phyloP scores from a whole-genome alignment of 2,329 filamentous ascomycete species.

The Sporothrix mexicana region DNA sequence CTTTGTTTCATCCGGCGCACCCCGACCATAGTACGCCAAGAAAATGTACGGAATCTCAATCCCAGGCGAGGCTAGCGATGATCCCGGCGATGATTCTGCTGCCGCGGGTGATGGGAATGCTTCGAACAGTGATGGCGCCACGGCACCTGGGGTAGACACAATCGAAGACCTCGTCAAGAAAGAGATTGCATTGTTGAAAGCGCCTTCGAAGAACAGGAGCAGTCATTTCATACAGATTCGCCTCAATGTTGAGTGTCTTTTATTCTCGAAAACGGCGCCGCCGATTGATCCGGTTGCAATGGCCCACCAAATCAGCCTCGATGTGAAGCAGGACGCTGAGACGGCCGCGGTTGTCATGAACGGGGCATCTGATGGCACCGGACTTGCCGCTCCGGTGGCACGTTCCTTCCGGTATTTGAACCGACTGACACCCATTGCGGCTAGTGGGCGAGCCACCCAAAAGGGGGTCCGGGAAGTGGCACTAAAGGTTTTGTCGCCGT shows the following conservation, averaged over 20 bases:
- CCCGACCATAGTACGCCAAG: conserved; percentile 61
- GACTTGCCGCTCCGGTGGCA: background rate
- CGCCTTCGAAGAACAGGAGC: conserved; percentile 48
- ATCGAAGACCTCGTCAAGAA: conserved; percentile 75
- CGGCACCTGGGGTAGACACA: conserved; percentile 52
- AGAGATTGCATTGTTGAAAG: conserved; percentile 70
- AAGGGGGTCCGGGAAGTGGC: conserved; percentile 71
- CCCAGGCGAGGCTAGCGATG: conserved; percentile 39
- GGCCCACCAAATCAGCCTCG: conserved; percentile 60
- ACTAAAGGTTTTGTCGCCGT: conserved; percentile 63
- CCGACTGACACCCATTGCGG: conserved; percentile 58
- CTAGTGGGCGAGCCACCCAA: conserved; percentile 69
- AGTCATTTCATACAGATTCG: conserved; percentile 59
- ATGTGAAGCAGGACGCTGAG: conserved; percentile 54
- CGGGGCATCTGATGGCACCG: conserved; percentile 11
- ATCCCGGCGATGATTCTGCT: background rate
- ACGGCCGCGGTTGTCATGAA: conserved; percentile 51
- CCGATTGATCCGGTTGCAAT: conserved; percentile 64
- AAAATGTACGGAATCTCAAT: conserved; percentile 61
- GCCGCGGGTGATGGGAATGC: no score
- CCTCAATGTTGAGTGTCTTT: conserved; percentile 65
- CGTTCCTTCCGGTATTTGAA: conserved; percentile 59
- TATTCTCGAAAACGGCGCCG: conserved; percentile 64
- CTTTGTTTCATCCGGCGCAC: background rate
- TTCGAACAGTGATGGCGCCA: background rate